A percentile compares a stretch with the other conserved stretches of the same genome.
phyloP scores from a whole-genome alignment of 208 protist species.

The Acanthamoeba triangularis region DNA sequence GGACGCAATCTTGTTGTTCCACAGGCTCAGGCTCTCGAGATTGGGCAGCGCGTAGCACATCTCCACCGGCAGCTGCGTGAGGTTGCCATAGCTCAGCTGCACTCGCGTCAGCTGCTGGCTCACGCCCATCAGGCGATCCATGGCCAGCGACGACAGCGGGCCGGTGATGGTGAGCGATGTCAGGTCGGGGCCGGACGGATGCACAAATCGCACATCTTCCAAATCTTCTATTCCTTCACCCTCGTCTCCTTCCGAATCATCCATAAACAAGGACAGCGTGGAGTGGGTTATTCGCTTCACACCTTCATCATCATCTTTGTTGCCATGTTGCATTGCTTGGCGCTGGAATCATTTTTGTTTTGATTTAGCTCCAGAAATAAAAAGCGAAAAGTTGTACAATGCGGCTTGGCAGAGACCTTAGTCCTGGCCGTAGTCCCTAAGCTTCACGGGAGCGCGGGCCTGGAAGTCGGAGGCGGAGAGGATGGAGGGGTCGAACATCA shows the following conservation, averaged over 20 bases:
- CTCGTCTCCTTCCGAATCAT: neutral
- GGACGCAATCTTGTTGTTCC: constrained; percentile 10
- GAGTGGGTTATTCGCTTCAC: neutral
- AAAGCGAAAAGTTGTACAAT: neutral
- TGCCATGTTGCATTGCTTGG: neutral
- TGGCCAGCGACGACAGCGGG: neutral
- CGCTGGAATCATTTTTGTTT: neutral
- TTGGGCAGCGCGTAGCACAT: constrained; percentile 16
- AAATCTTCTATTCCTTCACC: neutral
- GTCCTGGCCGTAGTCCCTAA: constrained; percentile 56
- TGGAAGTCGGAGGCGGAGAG: neutral
- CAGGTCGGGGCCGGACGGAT: neutral
- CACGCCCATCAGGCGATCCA: neutral
- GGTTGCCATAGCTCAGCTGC: constrained; percentile 55
- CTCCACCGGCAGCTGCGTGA: neutral
- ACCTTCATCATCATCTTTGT: neutral
- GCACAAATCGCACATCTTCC: constrained; percentile 2
- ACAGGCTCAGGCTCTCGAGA: constrained; percentile 9
- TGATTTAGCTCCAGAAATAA: neutral
- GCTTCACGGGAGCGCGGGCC: neutral
- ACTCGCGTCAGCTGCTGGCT: neutral
- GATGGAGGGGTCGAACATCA: constrained; percentile 72
- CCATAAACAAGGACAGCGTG: neutral
- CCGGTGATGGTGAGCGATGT: constrained; percentile 25
- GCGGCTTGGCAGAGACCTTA: neutral